Evolutionary conservation across 208 protist species (phyloP), one percentile per base, ranked within the genome.

Genomic region (Acanthamoeba sp.): DNA sequence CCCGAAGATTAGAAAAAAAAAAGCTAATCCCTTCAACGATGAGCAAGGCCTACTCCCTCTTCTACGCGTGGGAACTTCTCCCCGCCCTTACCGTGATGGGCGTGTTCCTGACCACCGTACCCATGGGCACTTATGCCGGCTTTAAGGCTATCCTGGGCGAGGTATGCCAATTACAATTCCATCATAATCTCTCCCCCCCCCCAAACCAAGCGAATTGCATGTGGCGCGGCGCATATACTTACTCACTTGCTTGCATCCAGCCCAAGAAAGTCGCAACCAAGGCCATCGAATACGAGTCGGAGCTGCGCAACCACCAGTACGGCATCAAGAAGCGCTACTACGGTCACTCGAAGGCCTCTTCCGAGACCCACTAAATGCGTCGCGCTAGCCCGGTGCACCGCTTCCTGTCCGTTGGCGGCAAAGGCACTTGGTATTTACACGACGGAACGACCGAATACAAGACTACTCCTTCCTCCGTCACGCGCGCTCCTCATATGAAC

Each of bases 321-420:
- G 66, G 66, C 66, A 45, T 42, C 29, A 76, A 76, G 66, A 76
- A 76, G 66, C 66, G 66, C 32, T 76, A 76, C 36, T 76, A 76
- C 36, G 66, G 66, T 10, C 66, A 76, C 36, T 76, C 66, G 9
- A 76, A 76, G 34, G 66, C 66, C 27, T 27, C 59, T 12, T 34
- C 20, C 7, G 59, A 66, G 27, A 66, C 59, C 59, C 59, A 66
- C 59, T 66, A 66, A 32, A 62, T n/a, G n/a, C n/a, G n/a, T n/a
- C n/a, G n/a, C n/a, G n/a, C n/a, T n/a, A n/a, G n/a, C n/a, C n/a
- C n/a, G n/a, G n/a, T n/a, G n/a, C n/a, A n/a, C n/a, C n/a, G n/a
- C n/a, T n/a, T n/a, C n/a, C n/a, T n/a, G n/a, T n/a, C n/a, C n/a
- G n/a, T n/a, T n/a, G n/a, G n/a, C n/a, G n/a, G n/a, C n/a, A n/a